Percentiles rank a stretch among this genome's conserved stretches.
phyloP scores from a whole-genome alignment of 345 rosid genomes.

The Microthlaspi erraticum region DNA sequence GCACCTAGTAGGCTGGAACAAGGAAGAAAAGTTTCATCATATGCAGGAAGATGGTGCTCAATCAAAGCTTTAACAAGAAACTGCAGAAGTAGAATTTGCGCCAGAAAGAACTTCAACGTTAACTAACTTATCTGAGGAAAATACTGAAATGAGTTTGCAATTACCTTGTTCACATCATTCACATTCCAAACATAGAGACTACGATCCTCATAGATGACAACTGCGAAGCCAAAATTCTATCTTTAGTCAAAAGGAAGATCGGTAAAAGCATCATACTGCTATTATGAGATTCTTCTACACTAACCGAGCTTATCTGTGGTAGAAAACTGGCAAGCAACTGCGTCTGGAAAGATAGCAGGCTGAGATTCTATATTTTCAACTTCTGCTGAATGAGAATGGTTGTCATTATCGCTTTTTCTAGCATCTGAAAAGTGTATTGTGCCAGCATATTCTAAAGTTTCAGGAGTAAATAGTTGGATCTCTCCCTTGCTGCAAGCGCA shows the following conservation, averaged over 20 bases:
- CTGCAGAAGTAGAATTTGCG: slow-evolving; percentile 18
- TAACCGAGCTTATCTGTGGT: slow-evolving; percentile 64
- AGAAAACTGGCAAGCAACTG: slow-evolving; percentile 85
- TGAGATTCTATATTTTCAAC: slow-evolving; percentile 36
- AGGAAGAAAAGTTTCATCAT: slow-evolving; percentile 33
- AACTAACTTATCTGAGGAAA: background rate
- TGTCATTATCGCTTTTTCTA: slow-evolving; percentile 45
- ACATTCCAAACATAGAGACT: slow-evolving; percentile 79
- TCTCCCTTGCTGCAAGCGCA: slow-evolving; percentile 80
- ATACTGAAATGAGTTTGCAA: slow-evolving; percentile 12
- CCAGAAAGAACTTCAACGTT: slow-evolving; percentile 13
- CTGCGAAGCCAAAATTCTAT: slow-evolving; percentile 51
- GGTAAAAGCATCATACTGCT: slow-evolving; percentile 11
- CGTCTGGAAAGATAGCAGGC: slow-evolving; percentile 55
- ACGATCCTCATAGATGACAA: slow-evolving; percentile 77
- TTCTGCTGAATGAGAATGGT: slow-evolving; percentile 36
- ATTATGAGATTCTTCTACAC: slow-evolving; percentile 32
- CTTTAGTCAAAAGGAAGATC: slow-evolving; percentile 1
- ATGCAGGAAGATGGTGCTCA: slow-evolving; percentile 32
- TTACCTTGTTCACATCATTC: slow-evolving; percentile 67
- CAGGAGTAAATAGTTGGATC: slow-evolving; percentile 57
- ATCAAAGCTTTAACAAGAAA: slow-evolving; percentile 36
- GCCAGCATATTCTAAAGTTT: slow-evolving; percentile 54
- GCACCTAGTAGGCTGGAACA: slow-evolving; percentile 65
- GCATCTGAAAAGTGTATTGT: slow-evolving; percentile 57